Conservation (phyloP, 768 basidiomycete genomes). For the Suillus occidentalis region DNA sequence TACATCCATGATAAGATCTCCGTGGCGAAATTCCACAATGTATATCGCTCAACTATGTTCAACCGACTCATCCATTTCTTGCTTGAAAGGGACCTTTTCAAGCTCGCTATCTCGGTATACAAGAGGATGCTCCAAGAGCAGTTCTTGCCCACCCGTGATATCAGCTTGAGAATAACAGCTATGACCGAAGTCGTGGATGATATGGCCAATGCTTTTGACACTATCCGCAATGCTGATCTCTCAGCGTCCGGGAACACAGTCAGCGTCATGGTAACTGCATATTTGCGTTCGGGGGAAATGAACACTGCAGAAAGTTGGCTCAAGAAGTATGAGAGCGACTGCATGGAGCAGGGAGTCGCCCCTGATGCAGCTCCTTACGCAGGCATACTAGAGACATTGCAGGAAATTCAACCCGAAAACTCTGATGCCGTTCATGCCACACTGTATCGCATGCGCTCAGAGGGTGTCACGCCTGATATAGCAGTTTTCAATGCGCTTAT, state of each 20-base stretch:
- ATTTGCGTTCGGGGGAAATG: slow-evolving; percentile 33
- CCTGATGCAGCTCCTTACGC: slow-evolving; percentile 35
- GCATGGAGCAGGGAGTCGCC: slow-evolving; percentile 15
- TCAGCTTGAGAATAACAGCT: slow-evolving; percentile 33
- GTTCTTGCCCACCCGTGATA: slow-evolving; percentile 35
- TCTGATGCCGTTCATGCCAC: slow-evolving; percentile 33
- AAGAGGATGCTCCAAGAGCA: slow-evolving; percentile 42
- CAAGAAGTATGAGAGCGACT: slow-evolving; percentile 24
- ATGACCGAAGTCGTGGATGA: slow-evolving; percentile 20
- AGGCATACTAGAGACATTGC: slow-evolving; percentile 38
- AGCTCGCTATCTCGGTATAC: slow-evolving; percentile 41
- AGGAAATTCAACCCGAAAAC: slow-evolving; percentile 31
- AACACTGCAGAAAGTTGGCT: slow-evolving; percentile 32
- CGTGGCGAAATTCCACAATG: slow-evolving; percentile 26
- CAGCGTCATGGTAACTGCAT: slow-evolving; percentile 37
- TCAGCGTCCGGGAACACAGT: slow-evolving; percentile 35
- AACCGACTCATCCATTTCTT: slow-evolving; percentile 42
- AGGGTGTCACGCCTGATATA: slow-evolving; percentile 38
- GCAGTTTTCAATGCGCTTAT: slow-evolving; percentile 52
- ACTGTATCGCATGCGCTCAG: slow-evolving; percentile 39
- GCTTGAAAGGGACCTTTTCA: slow-evolving; percentile 37
- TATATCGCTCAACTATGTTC: slow-evolving; percentile 33
- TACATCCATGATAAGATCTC: slow-evolving; percentile 26
- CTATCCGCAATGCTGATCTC: slow-evolving; percentile 18
- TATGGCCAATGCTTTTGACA: slow-evolving; percentile 21